Evolutionary conservation across 805 yeast species (phyloP).

Genomic region (Schwanniomyces yamadae): DNA sequence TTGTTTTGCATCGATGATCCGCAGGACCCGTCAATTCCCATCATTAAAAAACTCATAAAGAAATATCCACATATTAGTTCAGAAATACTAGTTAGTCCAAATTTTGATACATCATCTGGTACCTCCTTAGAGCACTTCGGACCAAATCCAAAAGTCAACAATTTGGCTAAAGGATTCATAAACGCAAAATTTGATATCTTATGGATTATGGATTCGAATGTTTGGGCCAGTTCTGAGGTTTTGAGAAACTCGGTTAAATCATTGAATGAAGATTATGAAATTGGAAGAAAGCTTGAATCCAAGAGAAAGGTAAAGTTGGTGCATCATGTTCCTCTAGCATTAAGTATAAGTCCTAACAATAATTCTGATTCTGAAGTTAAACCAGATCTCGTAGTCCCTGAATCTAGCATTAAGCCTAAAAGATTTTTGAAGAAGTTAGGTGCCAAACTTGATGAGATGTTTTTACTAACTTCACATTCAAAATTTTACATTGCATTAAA

Average conservation of each 20-base stretch:
- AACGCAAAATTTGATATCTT: slow-evolving; percentile 68
- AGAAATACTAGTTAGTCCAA: slow-evolving; percentile 45
- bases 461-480: slow-evolving; percentile 77
- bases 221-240: slow-evolving; percentile 69
- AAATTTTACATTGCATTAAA: slow-evolving; percentile 82
- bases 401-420: slow-evolving; percentile 1
- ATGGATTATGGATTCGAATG: slow-evolving; percentile 87
- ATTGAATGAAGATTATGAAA: slow-evolving; percentile 48
- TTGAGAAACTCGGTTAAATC: slow-evolving; percentile 62
- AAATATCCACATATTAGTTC: slow-evolving; percentile 60
- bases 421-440: slow-evolving; percentile 43
- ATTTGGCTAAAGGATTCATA: slow-evolving; percentile 75
- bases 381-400: slow-evolving; percentile 14
- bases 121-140: slow-evolving; percentile 53
- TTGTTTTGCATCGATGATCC: slow-evolving; percentile 71
- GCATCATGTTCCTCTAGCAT: slow-evolving; percentile 78
- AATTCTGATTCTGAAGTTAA: slow-evolving; percentile 24
- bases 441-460: slow-evolving; percentile 79
- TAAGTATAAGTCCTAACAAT: slow-evolving; percentile 28
- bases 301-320: slow-evolving; percentile 58
- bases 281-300: slow-evolving; percentile 38
- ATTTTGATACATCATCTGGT: slow-evolving; percentile 12
- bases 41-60: slow-evolving; percentile 48
- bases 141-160: slow-evolving; percentile 88
- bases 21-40: slow-evolving; percentile 62